A percentile compares a stretch with the other conserved stretches of the same genome.
Evolutionary conservation across 73 alveolate genomes (phyloP).

Genomic region (Breviolum minutum): DNA sequence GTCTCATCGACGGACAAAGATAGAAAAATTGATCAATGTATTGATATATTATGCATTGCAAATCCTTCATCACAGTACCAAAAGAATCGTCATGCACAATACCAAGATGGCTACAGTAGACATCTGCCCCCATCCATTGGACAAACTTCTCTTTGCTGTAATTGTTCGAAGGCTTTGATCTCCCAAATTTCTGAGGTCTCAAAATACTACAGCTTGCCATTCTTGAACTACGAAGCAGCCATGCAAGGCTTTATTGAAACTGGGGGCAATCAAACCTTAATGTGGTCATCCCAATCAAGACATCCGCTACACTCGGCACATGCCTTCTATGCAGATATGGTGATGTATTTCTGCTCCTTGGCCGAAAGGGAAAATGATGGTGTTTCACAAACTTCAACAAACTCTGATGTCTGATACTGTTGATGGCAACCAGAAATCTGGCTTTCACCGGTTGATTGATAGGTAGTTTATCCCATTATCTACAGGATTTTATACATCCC

Average conservation of each 20-base stretch:
- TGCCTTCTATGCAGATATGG: conserved; percentile 62
- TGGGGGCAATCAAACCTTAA: conserved; percentile 10
- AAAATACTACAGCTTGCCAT: conserved; percentile 14
- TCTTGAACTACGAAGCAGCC: conserved; percentile 45
- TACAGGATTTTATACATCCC: too few relatives aligned
- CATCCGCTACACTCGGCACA: conserved; percentile 53
- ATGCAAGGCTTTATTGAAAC: neutral
- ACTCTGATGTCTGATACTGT: neutral
- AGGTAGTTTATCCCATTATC: too few relatives aligned
- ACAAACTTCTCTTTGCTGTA: neutral
- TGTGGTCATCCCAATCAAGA: conserved; percentile 30
- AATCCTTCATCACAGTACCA: neutral
- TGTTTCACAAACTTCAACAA: neutral
- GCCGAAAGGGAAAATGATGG: neutral
- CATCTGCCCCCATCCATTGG: neutral
- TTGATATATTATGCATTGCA: neutral
- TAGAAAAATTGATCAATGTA: too few relatives aligned
- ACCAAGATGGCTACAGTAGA: neutral
- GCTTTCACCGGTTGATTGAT: too few relatives aligned
- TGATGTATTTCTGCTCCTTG: conserved; percentile 15
- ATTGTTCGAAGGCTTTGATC: neutral
- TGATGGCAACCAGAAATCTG: too few relatives aligned
- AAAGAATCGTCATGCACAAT: neutral
- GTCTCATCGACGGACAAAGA: too few relatives aligned
- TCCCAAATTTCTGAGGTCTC: neutral